Evolutionary conservation across 208 protist species (phyloP).

Genomic region (Trypanosoma platydactyli): DNA sequence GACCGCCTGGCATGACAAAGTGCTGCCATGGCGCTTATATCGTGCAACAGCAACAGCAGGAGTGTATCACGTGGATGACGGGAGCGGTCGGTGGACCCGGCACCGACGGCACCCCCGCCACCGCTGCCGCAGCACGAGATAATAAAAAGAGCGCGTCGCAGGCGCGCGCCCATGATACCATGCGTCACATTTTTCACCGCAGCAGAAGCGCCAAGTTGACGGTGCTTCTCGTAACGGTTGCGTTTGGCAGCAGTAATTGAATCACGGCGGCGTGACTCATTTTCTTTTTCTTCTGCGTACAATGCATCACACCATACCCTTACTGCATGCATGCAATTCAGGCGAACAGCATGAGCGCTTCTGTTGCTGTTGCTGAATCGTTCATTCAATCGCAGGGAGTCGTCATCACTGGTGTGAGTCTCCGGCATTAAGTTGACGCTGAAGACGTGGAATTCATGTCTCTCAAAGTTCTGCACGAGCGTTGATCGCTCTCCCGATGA

Average conservation of each 20-base stretch:
- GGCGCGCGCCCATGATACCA: not conserved
- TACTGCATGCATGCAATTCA: constrained; percentile 47
- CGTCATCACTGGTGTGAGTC: not conserved
- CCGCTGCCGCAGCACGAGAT: constrained; percentile 60
- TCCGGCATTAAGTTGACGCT: constrained; percentile 40
- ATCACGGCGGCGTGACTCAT: not conserved
- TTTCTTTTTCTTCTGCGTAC: constrained; percentile 31
- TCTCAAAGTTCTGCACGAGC: constrained; percentile 49
- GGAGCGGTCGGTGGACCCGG: not conserved
- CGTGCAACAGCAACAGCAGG: constrained; percentile 56
- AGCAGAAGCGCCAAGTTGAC: not conserved
- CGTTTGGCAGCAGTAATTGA: not conserved
- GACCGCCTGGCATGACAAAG: constrained; percentile 44
- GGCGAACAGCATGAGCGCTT: constrained; percentile 24
- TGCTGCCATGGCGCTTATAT: constrained; percentile 44
- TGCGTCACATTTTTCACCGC: not conserved
- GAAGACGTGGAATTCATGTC: constrained; percentile 49
- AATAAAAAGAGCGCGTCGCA: constrained; percentile 43
- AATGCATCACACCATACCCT: constrained; percentile 43
- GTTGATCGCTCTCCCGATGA: constrained; percentile 31
- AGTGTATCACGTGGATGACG: constrained; percentile 43
- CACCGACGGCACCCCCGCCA: constrained; percentile 5
- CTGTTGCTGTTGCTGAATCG: not conserved
- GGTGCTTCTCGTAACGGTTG: not conserved
- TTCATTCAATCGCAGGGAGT: not conserved